Conservation (phyloP, 768 basidiomycete species). For the Lentinus brumalis region DNA sequence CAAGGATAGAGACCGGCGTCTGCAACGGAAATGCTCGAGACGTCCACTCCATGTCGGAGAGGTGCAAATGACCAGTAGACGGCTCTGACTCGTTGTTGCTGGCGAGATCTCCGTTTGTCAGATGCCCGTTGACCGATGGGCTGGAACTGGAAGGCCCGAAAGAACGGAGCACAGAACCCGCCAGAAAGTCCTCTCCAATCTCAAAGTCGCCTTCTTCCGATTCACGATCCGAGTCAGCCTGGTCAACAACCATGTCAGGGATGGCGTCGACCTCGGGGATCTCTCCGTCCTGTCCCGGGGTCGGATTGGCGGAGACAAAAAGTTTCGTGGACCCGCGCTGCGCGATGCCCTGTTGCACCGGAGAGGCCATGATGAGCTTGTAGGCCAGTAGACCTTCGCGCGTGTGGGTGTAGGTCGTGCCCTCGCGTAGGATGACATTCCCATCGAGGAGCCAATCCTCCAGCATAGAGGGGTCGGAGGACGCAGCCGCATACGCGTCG, state of each 20-base stretch:
- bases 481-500: slow-evolving; percentile 24
- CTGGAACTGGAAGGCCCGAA: slow-evolving; percentile 4
- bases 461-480: slow-evolving; percentile 17
- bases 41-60: slow-evolving; percentile 14
- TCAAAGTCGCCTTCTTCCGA: slow-evolving; percentile 46
- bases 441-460: slow-evolving; percentile 27
- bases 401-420: slow-evolving; percentile 40
- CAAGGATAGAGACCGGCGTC: slow-evolving; percentile 32
- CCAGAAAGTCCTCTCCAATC: slow-evolving; percentile 74
- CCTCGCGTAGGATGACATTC: slow-evolving; percentile 52
- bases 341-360: slow-evolving; percentile 72
- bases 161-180: slow-evolving; percentile 44
- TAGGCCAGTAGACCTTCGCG: slow-evolving; percentile 17
- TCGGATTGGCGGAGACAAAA: slow-evolving; percentile 16
- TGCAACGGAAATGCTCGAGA: slow-evolving; percentile 34
- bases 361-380: slow-evolving; percentile 62
- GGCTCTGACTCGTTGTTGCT: slow-evolving; percentile 26
- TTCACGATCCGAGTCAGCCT: not conserved
- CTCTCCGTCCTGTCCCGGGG: not conserved
- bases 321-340: slow-evolving; percentile 52
- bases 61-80: slow-evolving; percentile 8
- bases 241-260: slow-evolving; percentile 14
- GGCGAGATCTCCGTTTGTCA: slow-evolving; percentile 11
- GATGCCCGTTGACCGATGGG: not conserved
- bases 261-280: slow-evolving; percentile 37